Evolutionary conservation across 495 filamentous ascomycete species (phyloP).

Genomic region (Xylaria bambusicola): DNA sequence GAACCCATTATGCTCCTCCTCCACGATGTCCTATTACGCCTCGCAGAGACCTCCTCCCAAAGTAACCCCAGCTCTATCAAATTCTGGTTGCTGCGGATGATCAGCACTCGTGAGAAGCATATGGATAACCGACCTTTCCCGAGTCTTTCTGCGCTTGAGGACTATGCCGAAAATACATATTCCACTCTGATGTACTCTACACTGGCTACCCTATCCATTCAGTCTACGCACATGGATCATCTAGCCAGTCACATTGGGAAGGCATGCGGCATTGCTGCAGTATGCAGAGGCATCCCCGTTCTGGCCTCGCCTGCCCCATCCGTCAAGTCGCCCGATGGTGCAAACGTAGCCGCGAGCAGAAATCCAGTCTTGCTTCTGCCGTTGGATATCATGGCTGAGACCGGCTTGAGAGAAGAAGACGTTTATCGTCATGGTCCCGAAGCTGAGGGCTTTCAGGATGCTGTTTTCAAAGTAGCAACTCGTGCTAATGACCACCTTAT

Average conservation of each 20-base stretch:
- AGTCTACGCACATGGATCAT: conserved; percentile 85
- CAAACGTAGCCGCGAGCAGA: conserved; percentile 37
- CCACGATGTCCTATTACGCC: conserved; percentile 63
- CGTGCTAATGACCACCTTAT: conserved; percentile 93
- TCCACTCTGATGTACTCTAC: conserved; percentile 90
- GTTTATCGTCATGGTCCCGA: conserved; percentile 76
- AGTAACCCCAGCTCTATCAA: conserved; percentile 66
- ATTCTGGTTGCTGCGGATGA: conserved; percentile 77
- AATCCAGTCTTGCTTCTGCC: conserved; percentile 64
- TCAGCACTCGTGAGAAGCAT: conserved; percentile 77
- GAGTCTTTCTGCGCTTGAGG: conserved; percentile 71
- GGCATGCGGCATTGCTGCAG: conserved; percentile 80
- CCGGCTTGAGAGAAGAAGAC: conserved; percentile 80
- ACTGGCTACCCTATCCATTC: conserved; percentile 71
- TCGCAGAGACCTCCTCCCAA: conserved; percentile 48
- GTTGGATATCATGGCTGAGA: conserved; percentile 84
- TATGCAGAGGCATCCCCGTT: conserved; percentile 79
- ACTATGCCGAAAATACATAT: conserved; percentile 92
- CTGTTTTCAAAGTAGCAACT: conserved; percentile 88
- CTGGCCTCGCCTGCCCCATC: conserved; percentile 76
- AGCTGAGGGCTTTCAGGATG: conserved; percentile 79
- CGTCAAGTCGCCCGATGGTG: conserved; percentile 41
- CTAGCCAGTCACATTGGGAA: conserved; percentile 93
- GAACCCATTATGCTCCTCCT: conserved; percentile 90
- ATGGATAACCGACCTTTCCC: conserved; percentile 82